Base-by-base conservation (phyloP, 768 basidiomycete genomes). In the Kwoniella shandongensis region DNA sequence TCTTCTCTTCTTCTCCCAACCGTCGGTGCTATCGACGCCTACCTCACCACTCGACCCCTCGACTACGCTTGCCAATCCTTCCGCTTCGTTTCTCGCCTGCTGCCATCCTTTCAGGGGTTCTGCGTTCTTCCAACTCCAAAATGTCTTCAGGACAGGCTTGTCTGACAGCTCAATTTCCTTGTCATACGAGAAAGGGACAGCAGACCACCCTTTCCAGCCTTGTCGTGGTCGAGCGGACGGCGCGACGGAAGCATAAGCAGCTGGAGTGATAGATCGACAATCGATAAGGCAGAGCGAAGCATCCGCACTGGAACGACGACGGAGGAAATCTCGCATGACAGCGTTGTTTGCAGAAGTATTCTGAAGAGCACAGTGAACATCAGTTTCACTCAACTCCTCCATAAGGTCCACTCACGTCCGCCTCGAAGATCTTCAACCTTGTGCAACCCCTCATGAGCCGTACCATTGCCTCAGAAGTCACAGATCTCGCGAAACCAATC, bases 371-470 rank as follows among this genome's bases (percentile, higher is more conserved):
- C n/a, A 49, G 35, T 17, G 18, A 25, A 46, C 8, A 2, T 36
- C 25, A 20, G n/a, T 30, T 44, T 35, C 20, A 13, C 3, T 15
- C 23, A 26, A 17, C 10, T 35, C n/a, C 20, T 46, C 39, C 7
- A 7, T 41, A 41, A 23, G 22, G 2, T 17, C 7, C 4, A 66
- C 69, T 68, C 57, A 71, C 69, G 45, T 94, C 92, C 0, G 83
- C 84, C 67, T 92, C 90, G 45, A 96, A 80, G 8, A 83, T 80
- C 5, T 77, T 81, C 41, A 94, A 80, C 26, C 78, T 80, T 18
- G 80, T 59, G 72, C 90, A 93, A 17, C 78, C 78, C 17, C 79
- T 81, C 30, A 91, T 82, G 66, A 94, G 83, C 18, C 79, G 72
- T 10, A 82, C 76, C 47, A 94, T 77, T 2, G 82, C 87, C 1